phyloP scores from a whole-genome alignment of 495 filamentous ascomycete species.

The Amphirosellinia nigrospora region DNA sequence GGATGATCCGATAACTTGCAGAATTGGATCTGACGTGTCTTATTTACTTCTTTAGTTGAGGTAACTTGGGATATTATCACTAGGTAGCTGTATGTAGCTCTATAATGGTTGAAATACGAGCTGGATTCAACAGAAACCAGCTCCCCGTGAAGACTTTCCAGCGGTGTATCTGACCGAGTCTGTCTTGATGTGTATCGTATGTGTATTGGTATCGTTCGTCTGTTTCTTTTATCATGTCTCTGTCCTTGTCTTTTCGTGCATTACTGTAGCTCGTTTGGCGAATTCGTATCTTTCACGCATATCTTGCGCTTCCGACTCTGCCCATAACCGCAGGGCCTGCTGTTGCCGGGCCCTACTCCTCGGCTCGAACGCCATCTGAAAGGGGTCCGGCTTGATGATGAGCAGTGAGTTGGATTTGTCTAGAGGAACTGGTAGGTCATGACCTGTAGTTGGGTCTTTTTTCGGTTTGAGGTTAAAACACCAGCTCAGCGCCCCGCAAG shows the following conservation, averaged over 20 bases:
- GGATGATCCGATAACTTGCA: neutral
- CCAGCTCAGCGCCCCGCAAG: slow-evolving; percentile 52
- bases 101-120: neutral
- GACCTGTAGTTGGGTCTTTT: slow-evolving; percentile 41
- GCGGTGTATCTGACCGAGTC: neutral
- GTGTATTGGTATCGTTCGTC: neutral
- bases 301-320: slow-evolving; percentile 36
- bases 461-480: slow-evolving; percentile 56
- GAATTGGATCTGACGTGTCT: too few relatives aligned
- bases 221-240: neutral
- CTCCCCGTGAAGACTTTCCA: neutral
- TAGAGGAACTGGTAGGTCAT: slow-evolving; percentile 46
- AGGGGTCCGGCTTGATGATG: slow-evolving; percentile 51
- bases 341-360: slow-evolving; percentile 38
- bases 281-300: slow-evolving; percentile 37
- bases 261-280: slow-evolving; percentile 14
- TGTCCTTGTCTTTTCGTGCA: neutral
- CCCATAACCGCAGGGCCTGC: slow-evolving; percentile 41
- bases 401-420: slow-evolving; percentile 50
- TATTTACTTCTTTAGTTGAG: neutral
- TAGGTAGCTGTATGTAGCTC: neutral
- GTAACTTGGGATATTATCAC: neutral
- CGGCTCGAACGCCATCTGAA: slow-evolving; percentile 50
- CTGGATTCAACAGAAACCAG: neutral
- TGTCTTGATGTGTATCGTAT: neutral